Evolutionary conservation across 305 asterid genomes (phyloP), one percentile per base, ranked within the genome.

Genomic region (Solanum hybrid): DNA sequence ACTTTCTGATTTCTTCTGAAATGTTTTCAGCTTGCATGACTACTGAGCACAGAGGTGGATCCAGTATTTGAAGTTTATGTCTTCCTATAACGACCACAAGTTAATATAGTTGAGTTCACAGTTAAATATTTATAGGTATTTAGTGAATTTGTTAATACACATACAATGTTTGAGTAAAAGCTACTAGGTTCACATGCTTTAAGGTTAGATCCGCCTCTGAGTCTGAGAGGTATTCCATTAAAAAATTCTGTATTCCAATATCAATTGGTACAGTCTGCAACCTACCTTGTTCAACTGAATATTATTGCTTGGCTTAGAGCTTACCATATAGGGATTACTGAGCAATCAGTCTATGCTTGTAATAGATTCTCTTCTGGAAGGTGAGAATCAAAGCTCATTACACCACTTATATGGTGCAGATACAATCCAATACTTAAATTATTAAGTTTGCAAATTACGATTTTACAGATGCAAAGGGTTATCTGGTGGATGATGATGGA

Each of bases 401-500:
- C 80, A 11, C 88, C 88, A 85, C 46, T 33, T 33, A 85, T 33
- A 57, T 61, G 51, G 33, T 85, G 51, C 51, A 85, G 51, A 34
- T 61, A 61, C 51, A 61, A 84, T 85, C 36, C 5, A n/a, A 61
- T 85, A 84, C 87, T 85, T 57, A 85, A 6, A 84, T 84, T 22
- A 85, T 33, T 86, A 40, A 75, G 82, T 89, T 90, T 74, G 87
- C 82, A 36, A 39, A 88, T 89, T 89, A 87, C 85, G 90, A 91
- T 61, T 86, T 89, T 88, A 91, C 96, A 97, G 99, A 97, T 93
- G 94, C 98, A 20, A 97, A 94, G 91, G 99, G 99, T 92, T 97
- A 97, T 91, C 94, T 97, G 93, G 97, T 97, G 93, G 99, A 97
- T 87, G 99, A 97, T 91, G 99, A 97, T 86, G 99, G 99, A 69